Evolutionary conservation across 2,329 filamentous ascomycete species (phyloP).

Genomic region (Fusarium floridanum): DNA sequence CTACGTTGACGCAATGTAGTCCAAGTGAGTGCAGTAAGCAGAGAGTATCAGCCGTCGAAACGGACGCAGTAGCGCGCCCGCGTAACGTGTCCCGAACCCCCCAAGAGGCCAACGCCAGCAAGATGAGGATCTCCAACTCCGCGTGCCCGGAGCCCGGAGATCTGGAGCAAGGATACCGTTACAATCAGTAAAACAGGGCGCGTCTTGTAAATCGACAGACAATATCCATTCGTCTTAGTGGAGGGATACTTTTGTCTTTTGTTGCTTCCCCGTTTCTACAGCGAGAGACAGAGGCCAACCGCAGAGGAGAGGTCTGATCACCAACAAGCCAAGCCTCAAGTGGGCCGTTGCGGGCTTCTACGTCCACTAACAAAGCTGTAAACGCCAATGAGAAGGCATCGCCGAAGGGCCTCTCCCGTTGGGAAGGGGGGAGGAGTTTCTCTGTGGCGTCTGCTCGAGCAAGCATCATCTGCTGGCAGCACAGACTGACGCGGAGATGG

Average conservation of each 20-base stretch:
- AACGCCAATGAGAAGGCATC: conserved; percentile 13
- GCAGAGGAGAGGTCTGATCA: conserved; percentile 27
- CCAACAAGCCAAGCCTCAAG: conserved; percentile 5
- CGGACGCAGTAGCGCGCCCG: conserved; percentile 19
- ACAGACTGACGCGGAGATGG: conserved; percentile 12
- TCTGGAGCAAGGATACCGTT: conserved; percentile 17
- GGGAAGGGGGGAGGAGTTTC: background rate
- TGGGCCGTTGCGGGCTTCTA: conserved; percentile 10
- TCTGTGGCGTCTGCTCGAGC: conserved; percentile 26
- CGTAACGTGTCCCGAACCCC: background rate
- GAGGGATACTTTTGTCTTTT: background rate
- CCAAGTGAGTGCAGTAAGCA: background rate
- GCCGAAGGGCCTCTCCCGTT: conserved; percentile 13
- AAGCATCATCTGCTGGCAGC: background rate
- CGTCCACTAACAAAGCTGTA: conserved; percentile 16
- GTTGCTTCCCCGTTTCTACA: background rate
- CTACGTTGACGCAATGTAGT: background rate
- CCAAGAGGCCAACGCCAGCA: background rate
- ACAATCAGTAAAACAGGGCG: background rate
- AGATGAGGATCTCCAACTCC: conserved; percentile 22
- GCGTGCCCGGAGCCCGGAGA: conserved; percentile 12
- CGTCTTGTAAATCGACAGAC: background rate
- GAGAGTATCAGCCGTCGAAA: background rate
- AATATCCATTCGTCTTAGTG: background rate
- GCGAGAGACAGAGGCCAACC: background rate